Percentiles rank a stretch among this genome's conserved stretches.
Conservation (phyloP, 176 grass and related monocot genomes). For the Lolium perenne region DNA sequence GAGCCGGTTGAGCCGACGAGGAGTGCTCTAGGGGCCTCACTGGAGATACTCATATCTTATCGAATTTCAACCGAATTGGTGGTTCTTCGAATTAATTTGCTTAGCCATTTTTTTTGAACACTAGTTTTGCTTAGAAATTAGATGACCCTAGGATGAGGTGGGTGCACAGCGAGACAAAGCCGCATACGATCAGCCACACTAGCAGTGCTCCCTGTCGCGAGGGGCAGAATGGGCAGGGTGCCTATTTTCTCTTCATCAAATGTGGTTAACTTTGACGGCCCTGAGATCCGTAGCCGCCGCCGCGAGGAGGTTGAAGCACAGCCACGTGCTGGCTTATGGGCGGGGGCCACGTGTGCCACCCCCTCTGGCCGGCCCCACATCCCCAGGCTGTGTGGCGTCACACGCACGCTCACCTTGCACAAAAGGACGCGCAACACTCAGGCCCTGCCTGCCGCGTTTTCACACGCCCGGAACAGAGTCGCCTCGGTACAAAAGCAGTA, state of each 20-base stretch:
- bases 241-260: slow-evolving; percentile 29
- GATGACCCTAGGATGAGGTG: neutral
- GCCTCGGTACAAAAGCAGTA: neutral
- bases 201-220: no score
- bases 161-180: neutral
- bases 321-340: slow-evolving; percentile 56
- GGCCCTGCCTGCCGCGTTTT: neutral
- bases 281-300: slow-evolving; percentile 61
- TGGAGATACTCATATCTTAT: neutral
- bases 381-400: slow-evolving; percentile 31
- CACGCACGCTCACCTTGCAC: slow-evolving; percentile 47
- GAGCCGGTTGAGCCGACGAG: no score
- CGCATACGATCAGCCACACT: neutral
- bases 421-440: slow-evolving; percentile 1
- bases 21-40: no score
- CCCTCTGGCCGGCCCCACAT: neutral
- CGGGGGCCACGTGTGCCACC: slow-evolving; percentile 37
- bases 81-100: neutral
- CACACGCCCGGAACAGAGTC: slow-evolving; percentile 11
- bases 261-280: slow-evolving; percentile 62
- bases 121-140: neutral
- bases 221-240: slow-evolving; percentile 20
- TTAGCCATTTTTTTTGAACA: no score
- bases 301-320: neutral
- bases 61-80: neutral